phyloP scores from a whole-genome alignment of 2,329 filamentous ascomycete species.

The Pestalotiopsis sp. region DNA sequence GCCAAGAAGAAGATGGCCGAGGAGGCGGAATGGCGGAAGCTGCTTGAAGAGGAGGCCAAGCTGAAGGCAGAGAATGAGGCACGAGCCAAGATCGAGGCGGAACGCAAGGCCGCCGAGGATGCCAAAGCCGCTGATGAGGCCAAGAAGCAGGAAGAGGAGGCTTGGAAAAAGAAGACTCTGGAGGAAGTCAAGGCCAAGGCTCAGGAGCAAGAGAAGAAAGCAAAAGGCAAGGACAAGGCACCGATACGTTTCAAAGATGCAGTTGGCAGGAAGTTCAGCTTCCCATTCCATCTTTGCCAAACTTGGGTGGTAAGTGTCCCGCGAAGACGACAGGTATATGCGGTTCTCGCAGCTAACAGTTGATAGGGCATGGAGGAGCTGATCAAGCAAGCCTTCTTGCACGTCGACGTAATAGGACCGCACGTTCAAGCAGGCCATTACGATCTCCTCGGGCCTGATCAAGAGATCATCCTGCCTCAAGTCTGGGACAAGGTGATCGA shows the following conservation, averaged over 20 bases:
- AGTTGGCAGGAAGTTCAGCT: slow-evolving; percentile 87
- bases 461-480: slow-evolving; percentile 79
- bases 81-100: slow-evolving; percentile 43
- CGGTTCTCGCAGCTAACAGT: neutral
- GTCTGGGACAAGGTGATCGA: slow-evolving; percentile 83
- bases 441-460: slow-evolving; percentile 77
- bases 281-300: slow-evolving; percentile 83
- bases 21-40: slow-evolving; percentile 45
- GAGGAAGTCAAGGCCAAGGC: slow-evolving; percentile 49
- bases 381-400: slow-evolving; percentile 81
- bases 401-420: slow-evolving; percentile 75
- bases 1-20: slow-evolving; percentile 38
- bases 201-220: slow-evolving; percentile 45
- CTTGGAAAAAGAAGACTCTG: slow-evolving; percentile 51
- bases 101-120: slow-evolving; percentile 26
- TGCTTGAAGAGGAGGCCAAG: slow-evolving; percentile 47
- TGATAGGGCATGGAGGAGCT: slow-evolving; percentile 80
- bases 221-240: slow-evolving; percentile 63
- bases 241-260: slow-evolving; percentile 92
- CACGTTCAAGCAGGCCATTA: slow-evolving; percentile 80
- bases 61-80: slow-evolving; percentile 39
- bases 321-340: slow-evolving; percentile 13
- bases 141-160: slow-evolving; percentile 58
- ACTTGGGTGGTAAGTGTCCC: slow-evolving; percentile 73
- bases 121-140: slow-evolving; percentile 29